Evolutionary conservation across 2,329 filamentous ascomycete species (phyloP), one percentile per base, ranked within the genome.

Genomic region (Xylariomycetidae sp.): DNA sequence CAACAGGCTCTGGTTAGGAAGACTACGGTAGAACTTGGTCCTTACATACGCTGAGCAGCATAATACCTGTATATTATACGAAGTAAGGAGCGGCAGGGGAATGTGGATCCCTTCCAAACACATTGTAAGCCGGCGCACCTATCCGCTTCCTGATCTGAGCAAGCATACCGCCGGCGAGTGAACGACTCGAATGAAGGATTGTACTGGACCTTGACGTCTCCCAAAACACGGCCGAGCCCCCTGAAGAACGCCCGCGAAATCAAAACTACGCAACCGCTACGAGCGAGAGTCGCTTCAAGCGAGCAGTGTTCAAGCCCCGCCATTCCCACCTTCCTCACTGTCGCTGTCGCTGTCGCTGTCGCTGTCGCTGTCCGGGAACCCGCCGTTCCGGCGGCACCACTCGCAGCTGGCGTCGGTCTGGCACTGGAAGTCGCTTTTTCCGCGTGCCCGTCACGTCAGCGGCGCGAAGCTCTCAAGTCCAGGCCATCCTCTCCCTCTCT

Each of bases 51-150:
- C 41, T 31, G 29, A 37, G n/a, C n/a, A n/a, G n/a, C 31, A 35
- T 50, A 49, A 49, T 49, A 36, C 41, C 40, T 50, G 48, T 51
- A 51, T 49, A 45, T 39, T 50, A 49, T n/a, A n/a, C n/a, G 37
- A 35, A 31, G 32, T 29, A 44, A 37, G 39, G 43, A 37, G 38
- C 25, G 33, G 35, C 29, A 30, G 29, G 33, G 36, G 37, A 26
- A 33, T 32, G 26, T 28, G 28, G 22, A 25, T 13, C 19, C 14
- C 17, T 12, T 27, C 30, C 19, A 17, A 15, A 13, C 20, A 10
- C 19, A 12, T 27, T 27, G 25, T 7, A n/a, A n/a, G n/a, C n/a
- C n/a, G n/a, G n/a, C n/a, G n/a, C n/a, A n/a, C n/a, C n/a, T n/a
- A n/a, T n/a, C n/a, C n/a, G n/a, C n/a, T n/a, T n/a, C n/a, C n/a